These are phyloP conservation scores for Lasiosphaeris hirsuta DNA, from an alignment of 495 filamentous ascomycete species.

Conservation along the genomic window DNA sequence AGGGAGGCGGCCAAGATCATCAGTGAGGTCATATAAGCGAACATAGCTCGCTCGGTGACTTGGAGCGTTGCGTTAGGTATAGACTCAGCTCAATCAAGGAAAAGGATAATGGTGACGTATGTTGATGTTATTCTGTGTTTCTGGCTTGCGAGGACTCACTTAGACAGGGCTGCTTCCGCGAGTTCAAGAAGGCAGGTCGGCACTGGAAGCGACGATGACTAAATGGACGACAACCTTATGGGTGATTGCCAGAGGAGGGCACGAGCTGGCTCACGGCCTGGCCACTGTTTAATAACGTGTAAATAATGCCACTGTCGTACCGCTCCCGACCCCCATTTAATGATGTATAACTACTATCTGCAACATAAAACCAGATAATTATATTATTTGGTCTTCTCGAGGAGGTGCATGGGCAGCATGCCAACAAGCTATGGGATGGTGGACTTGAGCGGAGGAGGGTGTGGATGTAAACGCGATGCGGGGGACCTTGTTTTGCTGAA, in stretches of 20 bases:
- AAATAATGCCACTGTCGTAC: too few relatives aligned
- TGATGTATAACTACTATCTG: too few relatives aligned
- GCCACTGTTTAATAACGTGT: not conserved
- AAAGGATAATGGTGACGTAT: not conserved
- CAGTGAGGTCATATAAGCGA: constrained; percentile 78
- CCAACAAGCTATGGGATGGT: not conserved
- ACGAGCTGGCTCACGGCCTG: not conserved
- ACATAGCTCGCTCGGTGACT: not conserved
- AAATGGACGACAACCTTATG: not conserved
- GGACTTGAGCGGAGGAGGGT: not conserved
- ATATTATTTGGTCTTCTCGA: too few relatives aligned
- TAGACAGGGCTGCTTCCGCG: not conserved
- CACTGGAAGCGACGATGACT: not conserved
- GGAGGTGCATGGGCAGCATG: too few relatives aligned
- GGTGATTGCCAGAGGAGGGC: not conserved
- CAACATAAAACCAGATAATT: too few relatives aligned
- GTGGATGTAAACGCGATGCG: not conserved
- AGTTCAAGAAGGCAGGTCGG: not conserved
- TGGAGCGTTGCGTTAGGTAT: not conserved
- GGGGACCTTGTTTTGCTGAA: not conserved
- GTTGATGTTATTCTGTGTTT: not conserved
- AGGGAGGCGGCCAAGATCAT: constrained; percentile 97
- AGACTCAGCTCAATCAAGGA: not conserved
- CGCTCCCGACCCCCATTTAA: too few relatives aligned
- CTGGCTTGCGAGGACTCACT: not conserved